A percentile compares a stretch with the other conserved stretches of the same genome.
Evolutionary conservation across 345 rosid genomes (phyloP).

Genomic region (Dovyalis caffra): DNA sequence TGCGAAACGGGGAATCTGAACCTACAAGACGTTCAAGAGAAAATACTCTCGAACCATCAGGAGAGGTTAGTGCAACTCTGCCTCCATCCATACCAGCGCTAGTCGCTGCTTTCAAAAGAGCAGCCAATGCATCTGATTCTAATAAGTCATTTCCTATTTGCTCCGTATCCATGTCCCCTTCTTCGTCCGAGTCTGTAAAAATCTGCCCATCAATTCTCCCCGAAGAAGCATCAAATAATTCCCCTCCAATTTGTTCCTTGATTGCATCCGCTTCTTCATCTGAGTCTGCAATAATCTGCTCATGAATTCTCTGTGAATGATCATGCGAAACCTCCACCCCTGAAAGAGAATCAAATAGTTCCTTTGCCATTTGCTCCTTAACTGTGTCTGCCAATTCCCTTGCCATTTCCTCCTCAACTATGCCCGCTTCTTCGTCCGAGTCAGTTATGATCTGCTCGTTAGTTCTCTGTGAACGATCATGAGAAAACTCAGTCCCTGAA

Average conservation of each 20-base stretch:
- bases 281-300: constrained; percentile 17
- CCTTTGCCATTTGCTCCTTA: background rate
- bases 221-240: background rate
- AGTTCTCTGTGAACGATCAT: background rate
- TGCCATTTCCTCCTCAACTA: background rate
- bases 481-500: background rate
- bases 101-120: constrained; percentile 34
- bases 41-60: constrained; percentile 23
- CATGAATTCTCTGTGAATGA: constrained; percentile 6
- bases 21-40: constrained; percentile 15
- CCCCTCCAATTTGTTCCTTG: background rate
- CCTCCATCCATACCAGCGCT: constrained; percentile 21
- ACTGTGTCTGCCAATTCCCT: background rate
- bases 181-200: constrained; percentile 19
- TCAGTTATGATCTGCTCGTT: background rate
- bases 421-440: background rate
- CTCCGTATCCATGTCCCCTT: constrained; percentile 11
- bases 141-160: no score
- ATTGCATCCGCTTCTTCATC: background rate
- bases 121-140: no score
- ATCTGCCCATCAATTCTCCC: constrained; percentile 13
- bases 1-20: constrained; percentile 24
- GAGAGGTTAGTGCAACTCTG: constrained; percentile 12
- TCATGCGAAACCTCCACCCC: background rate
- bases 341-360: background rate